Evolutionary conservation across 768 basidiomycete genomes (phyloP).

Genomic region (Auriscalpium microsporum): DNA sequence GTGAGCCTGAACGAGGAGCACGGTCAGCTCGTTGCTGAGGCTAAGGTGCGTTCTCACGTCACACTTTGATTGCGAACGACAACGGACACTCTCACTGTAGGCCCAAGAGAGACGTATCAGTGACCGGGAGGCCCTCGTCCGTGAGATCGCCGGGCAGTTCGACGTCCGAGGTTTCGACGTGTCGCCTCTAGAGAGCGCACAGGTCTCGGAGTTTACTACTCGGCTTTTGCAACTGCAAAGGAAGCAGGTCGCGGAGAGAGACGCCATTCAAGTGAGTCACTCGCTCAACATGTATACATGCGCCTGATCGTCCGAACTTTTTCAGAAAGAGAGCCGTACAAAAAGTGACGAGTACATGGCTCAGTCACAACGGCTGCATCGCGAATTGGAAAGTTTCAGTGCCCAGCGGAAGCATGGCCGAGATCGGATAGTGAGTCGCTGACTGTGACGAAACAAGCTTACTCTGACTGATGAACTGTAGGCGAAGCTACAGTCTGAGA

Average conservation of each 20-base stretch:
- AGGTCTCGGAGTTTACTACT: slow-evolving; percentile 66
- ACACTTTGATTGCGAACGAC: neutral
- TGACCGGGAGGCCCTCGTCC: slow-evolving; percentile 68
- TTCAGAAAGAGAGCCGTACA: slow-evolving; percentile 42
- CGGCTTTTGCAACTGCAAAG: slow-evolving; percentile 55
- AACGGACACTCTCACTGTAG: slow-evolving; percentile 28
- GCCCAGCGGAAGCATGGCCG: slow-evolving; percentile 28
- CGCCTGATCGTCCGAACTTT: neutral
- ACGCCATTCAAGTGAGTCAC: slow-evolving; percentile 53
- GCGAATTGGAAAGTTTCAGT: slow-evolving; percentile 45
- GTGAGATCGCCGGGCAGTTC: slow-evolving; percentile 56
- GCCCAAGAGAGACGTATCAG: slow-evolving; percentile 61
- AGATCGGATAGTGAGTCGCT: slow-evolving; percentile 19
- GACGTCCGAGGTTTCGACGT: slow-evolving; percentile 69
- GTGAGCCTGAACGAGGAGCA: slow-evolving; percentile 49
- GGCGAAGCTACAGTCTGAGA: slow-evolving; percentile 33
- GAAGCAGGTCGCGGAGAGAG: slow-evolving; percentile 53
- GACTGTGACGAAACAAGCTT: slow-evolving; percentile 38
- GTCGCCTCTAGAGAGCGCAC: slow-evolving; percentile 58
- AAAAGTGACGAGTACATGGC: slow-evolving; percentile 61
- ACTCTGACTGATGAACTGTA: slow-evolving; percentile 1
- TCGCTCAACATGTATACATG: neutral
- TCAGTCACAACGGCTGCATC: slow-evolving; percentile 48
- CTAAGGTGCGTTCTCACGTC: slow-evolving; percentile 41
- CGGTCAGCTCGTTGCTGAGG: slow-evolving; percentile 65